Evolutionary conservation across 169 alveolate genomes (phyloP).

Genomic region (Haemoproteus tartakovskyi): DNA sequence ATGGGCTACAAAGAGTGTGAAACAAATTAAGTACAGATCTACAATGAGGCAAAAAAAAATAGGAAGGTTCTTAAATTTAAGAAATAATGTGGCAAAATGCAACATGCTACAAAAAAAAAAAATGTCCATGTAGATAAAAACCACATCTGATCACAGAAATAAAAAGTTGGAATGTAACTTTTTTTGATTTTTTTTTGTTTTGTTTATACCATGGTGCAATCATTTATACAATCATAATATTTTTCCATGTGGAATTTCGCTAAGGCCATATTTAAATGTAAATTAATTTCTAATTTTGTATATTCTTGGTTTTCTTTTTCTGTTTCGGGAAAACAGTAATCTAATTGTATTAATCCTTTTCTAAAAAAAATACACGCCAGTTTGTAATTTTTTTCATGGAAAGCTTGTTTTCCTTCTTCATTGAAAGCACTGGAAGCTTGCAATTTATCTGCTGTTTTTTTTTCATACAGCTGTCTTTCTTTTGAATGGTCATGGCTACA

Average conservation of each 20-base stretch:
- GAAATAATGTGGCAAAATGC: no score
- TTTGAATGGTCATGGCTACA: constrained; percentile 63
- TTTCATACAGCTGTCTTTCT: constrained; percentile 65
- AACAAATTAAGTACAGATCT: neutral
- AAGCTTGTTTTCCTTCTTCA: constrained; percentile 58
- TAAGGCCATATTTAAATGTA: constrained; percentile 51
- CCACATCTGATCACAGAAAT: no score
- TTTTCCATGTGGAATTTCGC: constrained; percentile 47
- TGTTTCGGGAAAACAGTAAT: constrained; percentile 40
- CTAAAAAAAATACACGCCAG: constrained; percentile 63
- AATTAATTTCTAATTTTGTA: constrained; percentile 28
- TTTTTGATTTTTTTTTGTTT: no score
- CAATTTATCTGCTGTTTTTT: constrained; percentile 35
- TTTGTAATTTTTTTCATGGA: constrained; percentile 57
- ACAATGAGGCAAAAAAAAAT: no score
- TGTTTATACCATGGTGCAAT: constrained; percentile 33
- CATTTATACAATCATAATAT: constrained; percentile 48
- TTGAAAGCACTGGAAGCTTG: constrained; percentile 47
- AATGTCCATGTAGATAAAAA: no score
- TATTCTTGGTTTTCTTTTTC: constrained; percentile 23
- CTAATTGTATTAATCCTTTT: constrained; percentile 61
- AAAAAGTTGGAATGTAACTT: no score
- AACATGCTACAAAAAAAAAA: no score
- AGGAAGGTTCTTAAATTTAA: no score
- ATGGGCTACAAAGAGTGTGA: neutral